Evolutionary conservation across 208 protist genomes (phyloP), one percentile per base, ranked within the genome.

Genomic region (Trypanosoma avium): DNA sequence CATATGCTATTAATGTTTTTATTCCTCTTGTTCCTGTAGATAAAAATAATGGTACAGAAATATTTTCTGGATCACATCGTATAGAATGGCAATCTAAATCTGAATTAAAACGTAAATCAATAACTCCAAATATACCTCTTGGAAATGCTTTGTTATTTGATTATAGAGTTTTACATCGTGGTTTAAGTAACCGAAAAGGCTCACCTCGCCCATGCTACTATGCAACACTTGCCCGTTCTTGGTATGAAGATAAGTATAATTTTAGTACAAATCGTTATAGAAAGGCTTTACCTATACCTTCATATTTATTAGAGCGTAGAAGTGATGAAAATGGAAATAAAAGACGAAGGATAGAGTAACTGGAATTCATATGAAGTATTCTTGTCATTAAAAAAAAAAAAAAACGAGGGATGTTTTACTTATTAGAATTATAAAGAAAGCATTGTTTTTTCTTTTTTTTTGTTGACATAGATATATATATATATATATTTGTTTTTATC

Each of bases 1-100:
- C 82, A 0, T 86, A 88, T 59, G 79, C 82, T 12, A 45, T 92
- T 29, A 88, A 92, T 70, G 76, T 88, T 19, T 88, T 92, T 57
- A 70, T 88, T 30, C 85, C 82, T n/a, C 69, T 88, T 43, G 81
- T 84, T 53, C 42, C 55, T 21, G 50, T 88, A 1, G 72, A 86
- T 43, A 70, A 64, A 36, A 73, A 40, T 38, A 86, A 88, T 61
- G 85, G 85, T 17, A 88, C 79, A 10, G 75, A 88, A 54, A 79
- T 92, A 46, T 66, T 81, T 52, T 72, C 79, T 12, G 70, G 67
- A 27, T 70, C 74, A 22, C 79, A 92, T 19, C 48, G 50, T 0
- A 29, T 53, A 15, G 45, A 66, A 19, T 63, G 50, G 47, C 4
- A 10, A 61, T 27, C 42, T 67, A 55, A 47, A 64, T 6, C 47